Evolutionary conservation across 108 stramenopile species (phyloP).

Genomic region (Cyclotella sp.): DNA sequence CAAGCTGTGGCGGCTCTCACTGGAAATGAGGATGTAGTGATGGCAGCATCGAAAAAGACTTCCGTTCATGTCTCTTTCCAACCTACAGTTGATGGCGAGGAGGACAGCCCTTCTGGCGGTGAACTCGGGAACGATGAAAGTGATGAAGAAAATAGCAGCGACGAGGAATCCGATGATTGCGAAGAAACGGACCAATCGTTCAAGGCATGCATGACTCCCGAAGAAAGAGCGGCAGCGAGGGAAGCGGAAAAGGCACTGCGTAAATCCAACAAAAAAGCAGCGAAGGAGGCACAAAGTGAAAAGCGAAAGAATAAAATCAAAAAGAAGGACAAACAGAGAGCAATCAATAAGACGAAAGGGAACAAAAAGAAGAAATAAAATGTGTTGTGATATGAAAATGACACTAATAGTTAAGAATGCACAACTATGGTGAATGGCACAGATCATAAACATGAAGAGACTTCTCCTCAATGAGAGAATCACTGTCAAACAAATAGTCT

Average conservation of each 20-base stretch:
- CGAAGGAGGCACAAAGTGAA: constrained; percentile 77
- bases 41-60: constrained; percentile 58
- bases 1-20: constrained; percentile 88
- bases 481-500: no score
- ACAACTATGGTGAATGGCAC: not conserved
- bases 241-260: constrained; percentile 64
- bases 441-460: not conserved
- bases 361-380: constrained; percentile 70
- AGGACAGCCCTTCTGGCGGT: not conserved
- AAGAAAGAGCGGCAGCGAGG: constrained; percentile 70
- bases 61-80: constrained; percentile 38
- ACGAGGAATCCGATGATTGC: constrained; percentile 43
- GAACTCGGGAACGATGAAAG: constrained; percentile 29
- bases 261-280: constrained; percentile 84
- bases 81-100: constrained; percentile 15
- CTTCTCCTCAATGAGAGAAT: no score
- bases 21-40: constrained; percentile 82
- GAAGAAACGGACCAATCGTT: constrained; percentile 54
- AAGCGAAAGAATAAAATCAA: constrained; percentile 87
- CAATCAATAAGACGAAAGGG: constrained; percentile 86
- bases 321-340: constrained; percentile 91
- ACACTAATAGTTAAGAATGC: not conserved
- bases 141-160: constrained; percentile 38
- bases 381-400: not conserved
- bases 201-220: constrained; percentile 74